These are phyloP conservation scores for Halteria grandinella DNA, from an alignment of 73 alveolate genomes.

Conservation along the genomic window DNA sequence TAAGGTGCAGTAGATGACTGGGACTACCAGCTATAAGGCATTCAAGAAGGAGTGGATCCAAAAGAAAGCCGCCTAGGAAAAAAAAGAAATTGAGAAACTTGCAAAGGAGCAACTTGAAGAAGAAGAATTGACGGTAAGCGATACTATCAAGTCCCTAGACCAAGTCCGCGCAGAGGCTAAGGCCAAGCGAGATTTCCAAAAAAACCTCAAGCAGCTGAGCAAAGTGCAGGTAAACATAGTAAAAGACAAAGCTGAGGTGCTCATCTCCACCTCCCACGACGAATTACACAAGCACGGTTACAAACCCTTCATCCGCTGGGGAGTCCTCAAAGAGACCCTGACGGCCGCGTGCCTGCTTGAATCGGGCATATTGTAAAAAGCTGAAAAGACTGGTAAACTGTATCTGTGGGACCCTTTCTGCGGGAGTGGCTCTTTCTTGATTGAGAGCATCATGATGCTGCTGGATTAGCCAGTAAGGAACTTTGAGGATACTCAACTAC, in stretches of 20 bases:
- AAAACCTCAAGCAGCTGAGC: conserved; percentile 24
- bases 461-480: conserved; percentile 50
- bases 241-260: conserved; percentile 64
- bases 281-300: conserved; percentile 67
- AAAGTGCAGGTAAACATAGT: conserved; percentile 40
- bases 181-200: conserved; percentile 13
- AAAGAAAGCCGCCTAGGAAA: conserved; percentile 5
- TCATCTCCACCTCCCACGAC: conserved; percentile 56
- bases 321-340: conserved; percentile 65
- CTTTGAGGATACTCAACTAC: background rate
- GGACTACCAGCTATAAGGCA: background rate
- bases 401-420: conserved; percentile 77
- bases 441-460: conserved; percentile 54
- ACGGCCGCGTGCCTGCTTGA: conserved; percentile 63
- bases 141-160: conserved; percentile 11
- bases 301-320: conserved; percentile 50
- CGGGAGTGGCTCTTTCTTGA: conserved; percentile 65
- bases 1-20: background rate
- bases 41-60: conserved; percentile 17
- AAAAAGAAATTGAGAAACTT: background rate
- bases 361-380: conserved; percentile 54
- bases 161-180: conserved; percentile 26
- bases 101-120: background rate
- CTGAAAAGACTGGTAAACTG: conserved; percentile 51
- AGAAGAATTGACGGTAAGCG: background rate